Base-by-base conservation (phyloP, 768 basidiomycete genomes). In the Daedaleopsis nitida region DNA sequence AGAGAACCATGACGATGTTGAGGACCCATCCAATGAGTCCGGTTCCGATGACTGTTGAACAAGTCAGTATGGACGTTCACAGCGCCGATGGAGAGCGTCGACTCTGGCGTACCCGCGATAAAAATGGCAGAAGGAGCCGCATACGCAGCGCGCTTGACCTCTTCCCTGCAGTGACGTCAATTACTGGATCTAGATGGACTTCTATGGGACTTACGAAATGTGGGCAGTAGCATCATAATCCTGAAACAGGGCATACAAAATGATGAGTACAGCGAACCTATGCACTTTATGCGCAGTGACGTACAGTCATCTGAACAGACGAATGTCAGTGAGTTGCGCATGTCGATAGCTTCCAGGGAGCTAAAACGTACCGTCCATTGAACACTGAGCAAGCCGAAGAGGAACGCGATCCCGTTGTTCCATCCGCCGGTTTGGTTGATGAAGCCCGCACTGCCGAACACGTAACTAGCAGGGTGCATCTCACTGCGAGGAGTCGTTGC, bases 1-100 rank as follows among this genome's bases (percentile, higher is more conserved):
- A 94, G 10, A 95, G 78, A n/a, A 95, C 81, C 34, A 94, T 74
- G 5, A 93, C 87, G 64, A 96, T 90, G 74, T 95, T 96, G 62
- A 94, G 80, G 10, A 95, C 68, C 92, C 92, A 94, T 37, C 92
- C 92, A 62, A 92, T 80, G 48, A 89, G 74, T 57, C 88, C 88
- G 5, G 89, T 91, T 5, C 89, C 89, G 58, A 91, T 77, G 32
- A 91, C 90, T 42, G 39, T 7, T 3, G 27, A 3, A 32, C 27
- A 32, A 32, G 27, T 32, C 7, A 85, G 58, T 13, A 44, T 35
- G 27, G 38, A 39, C 42, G 17, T 32, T 32, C 27, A 7, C 27
- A 32, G 7, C 27, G 27, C 27, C 27, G 7, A 32, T 32, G 27
- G 27, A 32, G 27, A 32, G 27, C 27, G 27, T n/a, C n/a, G n/a